Percentiles rank a stretch among this genome's conserved stretches.
phyloP scores from a whole-genome alignment of 2,329 filamentous ascomycete species.

The Exophiala alcalophila region DNA sequence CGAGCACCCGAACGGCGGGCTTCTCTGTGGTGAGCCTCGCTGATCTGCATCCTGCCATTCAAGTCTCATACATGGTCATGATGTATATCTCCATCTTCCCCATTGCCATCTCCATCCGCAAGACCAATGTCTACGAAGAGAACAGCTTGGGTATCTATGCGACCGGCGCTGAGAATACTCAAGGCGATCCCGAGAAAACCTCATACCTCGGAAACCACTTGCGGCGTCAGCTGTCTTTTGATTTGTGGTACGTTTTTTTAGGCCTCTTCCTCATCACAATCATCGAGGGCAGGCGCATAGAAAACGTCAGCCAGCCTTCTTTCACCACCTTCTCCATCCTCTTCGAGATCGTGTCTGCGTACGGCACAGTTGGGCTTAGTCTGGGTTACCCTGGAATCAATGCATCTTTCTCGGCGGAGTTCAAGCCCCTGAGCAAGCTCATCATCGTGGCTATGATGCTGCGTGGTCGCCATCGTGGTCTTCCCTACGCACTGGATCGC shows the following conservation, averaged over 20 bases:
- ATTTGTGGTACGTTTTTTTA: constrained; percentile 93
- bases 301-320: constrained; percentile 53
- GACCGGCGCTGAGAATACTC: constrained; percentile 62
- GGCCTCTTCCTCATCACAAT: constrained; percentile 91
- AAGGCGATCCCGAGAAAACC: constrained; percentile 56
- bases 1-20: constrained; percentile 82
- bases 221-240: constrained; percentile 88
- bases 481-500: constrained; percentile 65
- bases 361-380: constrained; percentile 88
- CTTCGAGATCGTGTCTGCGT: constrained; percentile 85
- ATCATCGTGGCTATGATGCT: constrained; percentile 65
- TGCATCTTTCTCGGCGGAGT: constrained; percentile 77
- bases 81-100: constrained; percentile 64
- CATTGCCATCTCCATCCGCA: constrained; percentile 59
- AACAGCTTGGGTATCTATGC: constrained; percentile 62
- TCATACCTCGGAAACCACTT: constrained; percentile 89
- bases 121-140: constrained; percentile 61
- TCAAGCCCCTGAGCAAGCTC: constrained; percentile 65
- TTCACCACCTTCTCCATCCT: constrained; percentile 68
- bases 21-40: constrained; percentile 78
- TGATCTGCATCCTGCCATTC: constrained; percentile 78
- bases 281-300: constrained; percentile 72
- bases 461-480: constrained; percentile 61
- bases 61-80: constrained; percentile 62
- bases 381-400: constrained; percentile 75